Evolutionary conservation across 805 yeast genomes (phyloP).

Genomic region (Sugiyamaella boreocaroliniensis): DNA sequence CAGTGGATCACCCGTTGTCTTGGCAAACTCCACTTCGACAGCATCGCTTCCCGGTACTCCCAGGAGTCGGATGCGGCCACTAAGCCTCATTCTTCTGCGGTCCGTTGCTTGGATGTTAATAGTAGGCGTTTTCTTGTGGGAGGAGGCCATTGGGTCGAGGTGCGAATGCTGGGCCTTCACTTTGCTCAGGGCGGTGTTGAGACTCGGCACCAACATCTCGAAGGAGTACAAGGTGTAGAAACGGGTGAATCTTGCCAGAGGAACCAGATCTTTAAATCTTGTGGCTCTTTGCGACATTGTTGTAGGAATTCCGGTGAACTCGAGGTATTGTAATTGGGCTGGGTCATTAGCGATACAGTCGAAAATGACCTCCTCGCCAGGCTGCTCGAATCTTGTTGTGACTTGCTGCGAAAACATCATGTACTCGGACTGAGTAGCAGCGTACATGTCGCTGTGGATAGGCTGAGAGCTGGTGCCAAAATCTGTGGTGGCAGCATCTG

Average conservation of each 20-base stretch:
- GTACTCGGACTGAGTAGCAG: neutral
- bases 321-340: conserved; percentile 41
- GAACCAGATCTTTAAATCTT: conserved; percentile 21
- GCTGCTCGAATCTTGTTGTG: conserved; percentile 23
- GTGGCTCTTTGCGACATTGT: conserved; percentile 18
- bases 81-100: conserved; percentile 18
- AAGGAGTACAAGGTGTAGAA: conserved; percentile 44
- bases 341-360: conserved; percentile 44
- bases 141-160: conserved; percentile 14
- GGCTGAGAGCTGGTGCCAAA: conserved; percentile 10
- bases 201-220: conserved; percentile 37
- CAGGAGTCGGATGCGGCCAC: conserved; percentile 20
- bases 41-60: conserved; percentile 22
- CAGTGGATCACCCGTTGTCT: conserved; percentile 58
- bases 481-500: conserved; percentile 1
- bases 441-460: neutral
- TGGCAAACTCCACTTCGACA: conserved; percentile 46
- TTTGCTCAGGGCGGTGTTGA: conserved; percentile 39
- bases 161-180: conserved; percentile 35
- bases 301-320: conserved; percentile 9
- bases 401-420: conserved; percentile 10
- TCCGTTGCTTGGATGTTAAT: conserved; percentile 18
- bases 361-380: conserved; percentile 10
- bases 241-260: conserved; percentile 44
- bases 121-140: conserved; percentile 5